phyloP scores from a whole-genome alignment of 2,329 filamentous ascomycete species.

The Trichoderma sp. region DNA sequence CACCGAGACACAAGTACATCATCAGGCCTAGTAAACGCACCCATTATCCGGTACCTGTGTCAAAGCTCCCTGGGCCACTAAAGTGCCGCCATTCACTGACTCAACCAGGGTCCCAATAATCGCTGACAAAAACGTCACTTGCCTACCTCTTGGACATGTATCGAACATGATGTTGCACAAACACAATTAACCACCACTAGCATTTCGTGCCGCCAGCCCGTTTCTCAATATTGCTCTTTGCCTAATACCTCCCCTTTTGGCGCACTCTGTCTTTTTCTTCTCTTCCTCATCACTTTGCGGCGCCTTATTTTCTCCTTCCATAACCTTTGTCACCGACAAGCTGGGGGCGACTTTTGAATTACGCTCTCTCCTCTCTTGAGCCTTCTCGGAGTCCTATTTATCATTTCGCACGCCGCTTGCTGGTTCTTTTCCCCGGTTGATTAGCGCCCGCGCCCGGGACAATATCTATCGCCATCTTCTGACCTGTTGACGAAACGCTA shows the following conservation, averaged over 20 bases:
- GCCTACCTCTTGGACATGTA: neutral
- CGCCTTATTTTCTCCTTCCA: neutral
- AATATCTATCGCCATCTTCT: neutral
- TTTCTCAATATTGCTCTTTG: conserved; percentile 7
- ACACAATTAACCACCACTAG: conserved; percentile 1
- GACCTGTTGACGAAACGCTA: neutral
- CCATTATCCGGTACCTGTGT: neutral
- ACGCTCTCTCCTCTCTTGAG: neutral
- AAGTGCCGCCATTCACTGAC: neutral
- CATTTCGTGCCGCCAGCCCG: neutral
- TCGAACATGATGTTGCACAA: neutral
- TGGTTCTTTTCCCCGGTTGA: neutral
- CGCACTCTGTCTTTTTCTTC: neutral
- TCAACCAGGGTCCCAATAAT: neutral
- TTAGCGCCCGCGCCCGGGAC: conserved; percentile 1
- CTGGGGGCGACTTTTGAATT: conserved; percentile 1
- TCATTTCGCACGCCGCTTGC: conserved; percentile 9
- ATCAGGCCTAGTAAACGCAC: neutral
- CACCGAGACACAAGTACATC: neutral
- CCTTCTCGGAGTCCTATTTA: neutral
- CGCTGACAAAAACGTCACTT: conserved; percentile 13
- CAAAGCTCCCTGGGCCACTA: neutral
- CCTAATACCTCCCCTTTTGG: conserved; percentile 2
- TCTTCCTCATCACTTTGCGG: neutral
- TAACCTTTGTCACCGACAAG: neutral